Conservation (phyloP, 2,329 filamentous ascomycete genomes). For the Penicillium hesseltinei region DNA sequence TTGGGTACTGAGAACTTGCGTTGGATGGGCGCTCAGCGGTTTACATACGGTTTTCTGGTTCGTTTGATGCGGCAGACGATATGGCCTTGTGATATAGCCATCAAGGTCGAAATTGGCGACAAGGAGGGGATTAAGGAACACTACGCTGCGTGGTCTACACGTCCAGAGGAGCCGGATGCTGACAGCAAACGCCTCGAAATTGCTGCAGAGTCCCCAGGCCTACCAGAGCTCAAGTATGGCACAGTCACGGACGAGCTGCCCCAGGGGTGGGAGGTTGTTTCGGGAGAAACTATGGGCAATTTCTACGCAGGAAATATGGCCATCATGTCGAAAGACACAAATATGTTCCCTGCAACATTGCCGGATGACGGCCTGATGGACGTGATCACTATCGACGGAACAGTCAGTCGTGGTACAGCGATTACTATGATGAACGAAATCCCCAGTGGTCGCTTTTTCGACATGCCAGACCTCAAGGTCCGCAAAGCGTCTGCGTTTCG, state of each 20-base stretch:
- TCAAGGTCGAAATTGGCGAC: conserved; percentile 76
- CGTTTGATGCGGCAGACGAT: conserved; percentile 71
- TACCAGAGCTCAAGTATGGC: conserved; percentile 76
- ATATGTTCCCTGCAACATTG: conserved; percentile 77
- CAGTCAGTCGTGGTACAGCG: conserved; percentile 65
- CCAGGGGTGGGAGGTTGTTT: conserved; percentile 69
- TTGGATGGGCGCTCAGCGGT: conserved; percentile 87
- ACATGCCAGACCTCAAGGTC: conserved; percentile 73
- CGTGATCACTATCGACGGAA: conserved; percentile 74
- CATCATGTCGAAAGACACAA: conserved; percentile 81
- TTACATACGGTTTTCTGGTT: conserved; percentile 79
- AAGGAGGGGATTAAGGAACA: conserved; percentile 72
- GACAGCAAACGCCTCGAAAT: conserved; percentile 29
- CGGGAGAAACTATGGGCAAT: conserved; percentile 77
- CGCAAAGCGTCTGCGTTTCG: conserved; percentile 85
- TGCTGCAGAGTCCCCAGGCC: conserved; percentile 50
- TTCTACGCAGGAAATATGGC: conserved; percentile 96
- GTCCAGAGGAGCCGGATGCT: conserved; percentile 28
- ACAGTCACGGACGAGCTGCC: conserved; percentile 76
- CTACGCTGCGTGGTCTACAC: conserved; percentile 55
- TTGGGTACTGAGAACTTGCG: conserved; percentile 85
- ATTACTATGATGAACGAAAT: conserved; percentile 70
- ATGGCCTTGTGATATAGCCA: conserved; percentile 85
- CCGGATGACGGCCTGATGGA: conserved; percentile 85
- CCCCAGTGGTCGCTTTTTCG: conserved; percentile 73